A percentile compares a stretch with the other conserved stretches of the same genome.
These are phyloP conservation scores for Pisolithus sp. DNA, from an alignment of 768 basidiomycete species.

Conservation along the genomic window DNA sequence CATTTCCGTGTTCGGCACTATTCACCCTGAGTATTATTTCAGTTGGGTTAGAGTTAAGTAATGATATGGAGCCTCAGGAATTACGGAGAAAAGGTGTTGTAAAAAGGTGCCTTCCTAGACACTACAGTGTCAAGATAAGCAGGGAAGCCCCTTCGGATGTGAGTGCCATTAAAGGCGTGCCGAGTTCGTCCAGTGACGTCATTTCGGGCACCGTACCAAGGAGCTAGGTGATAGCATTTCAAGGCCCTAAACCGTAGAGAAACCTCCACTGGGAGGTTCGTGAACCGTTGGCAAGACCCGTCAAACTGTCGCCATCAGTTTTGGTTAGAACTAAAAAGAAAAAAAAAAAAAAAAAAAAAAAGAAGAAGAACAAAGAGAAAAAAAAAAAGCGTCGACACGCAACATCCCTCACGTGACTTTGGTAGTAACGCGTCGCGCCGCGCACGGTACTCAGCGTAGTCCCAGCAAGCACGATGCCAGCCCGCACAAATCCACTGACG, in stretches of 20 bases:
- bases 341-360: no score
- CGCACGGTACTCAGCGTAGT: not conserved
- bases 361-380: no score
- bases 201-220: no score
- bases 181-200: no score
- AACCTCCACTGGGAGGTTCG: not conserved
- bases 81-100: not conserved
- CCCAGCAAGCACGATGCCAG: constrained; percentile 21
- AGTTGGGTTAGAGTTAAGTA: not conserved
- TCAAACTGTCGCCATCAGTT: no score
- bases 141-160: not conserved
- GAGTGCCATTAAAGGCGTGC: no score
- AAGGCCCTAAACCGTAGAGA: no score
- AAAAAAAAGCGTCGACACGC: no score
- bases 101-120: not conserved
- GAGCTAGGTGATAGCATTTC: no score
- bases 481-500: constrained; percentile 17
- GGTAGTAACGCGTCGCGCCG: not conserved
- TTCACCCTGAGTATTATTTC: not conserved
- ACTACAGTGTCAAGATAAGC: not conserved
- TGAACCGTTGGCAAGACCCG: no score
- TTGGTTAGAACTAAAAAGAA: no score
- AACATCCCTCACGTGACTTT: not conserved
- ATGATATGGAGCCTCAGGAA: not conserved
- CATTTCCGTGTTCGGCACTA: not conserved